Evolutionary conservation across 169 alveolate species (phyloP), one percentile per base, ranked within the genome.

Genomic region (Plasmodium yoelii): DNA sequence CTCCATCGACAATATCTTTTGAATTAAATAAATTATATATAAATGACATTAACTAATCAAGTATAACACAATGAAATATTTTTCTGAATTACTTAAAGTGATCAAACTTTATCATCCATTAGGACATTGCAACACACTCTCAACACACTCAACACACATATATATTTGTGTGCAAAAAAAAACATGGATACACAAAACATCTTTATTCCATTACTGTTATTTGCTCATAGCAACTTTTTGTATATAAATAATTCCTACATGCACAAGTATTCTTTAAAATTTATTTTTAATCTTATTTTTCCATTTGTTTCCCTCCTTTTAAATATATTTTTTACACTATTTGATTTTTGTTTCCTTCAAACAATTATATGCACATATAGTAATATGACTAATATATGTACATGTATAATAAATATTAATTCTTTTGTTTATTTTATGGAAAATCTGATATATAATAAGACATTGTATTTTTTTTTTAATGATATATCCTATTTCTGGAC

Each of bases 1-100:
- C 90, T 8, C 90, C 90, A 1, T 80, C 90, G 1, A 60, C 60
- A 51, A 67, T 80, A 28, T 80, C 90, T 13, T 80, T 19, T 71
- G 90, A 80, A 53, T 49, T 80, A 44, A 80, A 56, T 60, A 57
- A 80, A 56, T 44, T 80, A 19, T 80, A 80, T 47, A 80, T 80
- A 57, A 80, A 67, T 49, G 82, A 80, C 44, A 63, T 47, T 18
- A 18, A 3, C 12, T 13, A 7, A 51, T 51, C 19, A 34, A 34
- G 7, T 5, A 34, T 34, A 34, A 1, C 42, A 0, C 42, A 34
- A 34, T 34, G 42, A 34, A 34, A 4, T 34, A 34, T 34, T 34
- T 34, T 34, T 34, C 0, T 34, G 0, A 34, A 34, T 34, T 3
- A 34, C 5, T 34, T 34, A 2, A 34, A 34, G 42, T 34, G 42